Evolutionary conservation across 2,329 filamentous ascomycete species (phyloP), one percentile per base, ranked within the genome.

Genomic region (Clarireedia monteithiana): DNA sequence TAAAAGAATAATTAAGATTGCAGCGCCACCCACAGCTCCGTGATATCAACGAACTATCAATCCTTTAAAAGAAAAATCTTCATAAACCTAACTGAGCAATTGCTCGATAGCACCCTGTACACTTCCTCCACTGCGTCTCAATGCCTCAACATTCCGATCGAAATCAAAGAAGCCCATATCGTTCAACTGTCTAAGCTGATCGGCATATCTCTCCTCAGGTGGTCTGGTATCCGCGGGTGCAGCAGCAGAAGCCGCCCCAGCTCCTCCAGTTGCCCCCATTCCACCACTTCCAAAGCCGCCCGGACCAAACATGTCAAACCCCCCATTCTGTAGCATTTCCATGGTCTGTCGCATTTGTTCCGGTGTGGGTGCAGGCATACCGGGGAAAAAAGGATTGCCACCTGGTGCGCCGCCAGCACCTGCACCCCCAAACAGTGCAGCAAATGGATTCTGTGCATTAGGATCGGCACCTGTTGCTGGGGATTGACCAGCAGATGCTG

Each of bases 101-200:
- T 89, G 83, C 73, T 94, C 88, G 53, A 95, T 82, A 5, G 89
- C 94, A 10, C 92, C 94, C 70, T 97, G 91, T 42, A 97, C 94
- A 69, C 89, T 96, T 10, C 94, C 94, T 7, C 94, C 94, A 58
- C 89, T 89, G 66, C 92, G 82, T 71, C 92, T 81, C 67, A 99
- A 74, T 5, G 94, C 94, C 55, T 88, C 84, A 34, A 99, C 83
- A 65, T 99, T 99, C 64, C 88, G 77, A 52, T 99, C 92, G 68
- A 97, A 99, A 68, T 99, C 91, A 69, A 84, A 96, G 74, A 99
- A 99, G 3, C 94, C 94, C 94, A 99, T 99, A 63, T 97, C 94
- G 70, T 99, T 99, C 60, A 99, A 75, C 73, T 97, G 91, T 58
- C 90, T 80, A 50, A 99, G 77, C 73, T 99, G 92, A 34, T 89